Evolutionary conservation across 441 rosid species (phyloP).

Genomic region (Arabidopsis hybrid): DNA sequence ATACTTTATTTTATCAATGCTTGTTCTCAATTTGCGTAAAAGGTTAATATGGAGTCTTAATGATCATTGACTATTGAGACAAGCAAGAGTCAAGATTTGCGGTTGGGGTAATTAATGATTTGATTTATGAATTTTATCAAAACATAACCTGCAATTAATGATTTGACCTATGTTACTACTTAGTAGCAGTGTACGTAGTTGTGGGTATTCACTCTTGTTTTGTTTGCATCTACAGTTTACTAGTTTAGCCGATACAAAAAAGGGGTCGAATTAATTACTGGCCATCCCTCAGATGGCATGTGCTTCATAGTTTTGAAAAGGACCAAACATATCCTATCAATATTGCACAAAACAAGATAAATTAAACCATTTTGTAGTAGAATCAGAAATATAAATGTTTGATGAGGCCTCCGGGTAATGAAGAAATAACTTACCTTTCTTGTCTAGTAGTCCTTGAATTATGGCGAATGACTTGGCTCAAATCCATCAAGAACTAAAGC

Average conservation of each 20-base stretch:
- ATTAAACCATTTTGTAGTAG: background rate
- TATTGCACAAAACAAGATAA: background rate
- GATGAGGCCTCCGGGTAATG: no score
- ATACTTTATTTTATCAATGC: background rate
- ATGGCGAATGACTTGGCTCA: no score
- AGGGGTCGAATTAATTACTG: background rate
- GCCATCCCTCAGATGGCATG: background rate
- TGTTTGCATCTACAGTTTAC: background rate
- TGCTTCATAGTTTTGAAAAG: background rate
- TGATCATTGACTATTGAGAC: slow-evolving; percentile 22
- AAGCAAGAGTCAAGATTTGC: slow-evolving; percentile 8
- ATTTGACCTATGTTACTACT: background rate
- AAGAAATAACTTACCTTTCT: no score
- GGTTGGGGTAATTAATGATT: slow-evolving; percentile 14
- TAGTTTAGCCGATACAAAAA: background rate
- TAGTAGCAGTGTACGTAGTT: background rate
- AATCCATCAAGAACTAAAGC: background rate
- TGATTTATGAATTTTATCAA: background rate
- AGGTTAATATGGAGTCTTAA: slow-evolving; percentile 22
- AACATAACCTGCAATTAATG: background rate
- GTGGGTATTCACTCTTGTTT: background rate
- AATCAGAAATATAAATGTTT: no score
- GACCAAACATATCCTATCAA: background rate
- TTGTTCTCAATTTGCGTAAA: slow-evolving; percentile 12
- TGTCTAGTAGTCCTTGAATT: no score